Conservation (phyloP, 78 protist genomes). For the Protostelium mycophagum region DNA sequence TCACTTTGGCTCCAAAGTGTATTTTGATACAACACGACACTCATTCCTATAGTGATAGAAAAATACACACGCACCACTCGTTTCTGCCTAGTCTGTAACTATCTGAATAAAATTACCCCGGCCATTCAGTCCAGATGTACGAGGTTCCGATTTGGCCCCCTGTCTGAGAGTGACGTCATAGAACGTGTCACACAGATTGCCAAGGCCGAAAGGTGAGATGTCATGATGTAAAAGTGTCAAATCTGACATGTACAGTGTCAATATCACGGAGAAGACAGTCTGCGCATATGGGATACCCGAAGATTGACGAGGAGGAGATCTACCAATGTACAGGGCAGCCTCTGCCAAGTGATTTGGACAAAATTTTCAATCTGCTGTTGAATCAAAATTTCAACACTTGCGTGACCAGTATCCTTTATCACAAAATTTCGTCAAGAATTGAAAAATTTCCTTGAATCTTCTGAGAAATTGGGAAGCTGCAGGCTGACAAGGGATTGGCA, state of each 20-base stretch:
- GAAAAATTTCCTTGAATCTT: too few relatives aligned
- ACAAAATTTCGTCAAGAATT: too few relatives aligned
- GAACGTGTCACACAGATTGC: conserved; percentile 65
- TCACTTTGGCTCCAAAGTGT: neutral
- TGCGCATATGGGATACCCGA: conserved; percentile 3
- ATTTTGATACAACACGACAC: neutral
- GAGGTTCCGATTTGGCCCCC: conserved; percentile 90
- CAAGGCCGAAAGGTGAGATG: conserved; percentile 47
- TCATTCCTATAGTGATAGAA: conserved; percentile 89
- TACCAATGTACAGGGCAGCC: conserved; percentile 82
- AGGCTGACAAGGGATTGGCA: conserved; percentile 67
- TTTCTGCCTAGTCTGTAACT: conserved; percentile 96
- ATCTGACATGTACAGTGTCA: conserved; percentile 50
- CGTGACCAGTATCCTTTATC: conserved; percentile 13
- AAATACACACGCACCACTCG: conserved; percentile 89
- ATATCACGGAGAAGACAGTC: conserved; percentile 13
- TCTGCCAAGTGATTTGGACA: conserved; percentile 37
- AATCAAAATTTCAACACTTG: conserved; percentile 47
- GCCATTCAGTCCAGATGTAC: conserved; percentile 98
- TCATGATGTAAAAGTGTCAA: neutral
- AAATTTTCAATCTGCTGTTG: conserved; percentile 20
- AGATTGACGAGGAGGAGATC: conserved; percentile 47
- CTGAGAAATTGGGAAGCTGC: conserved; percentile 15
- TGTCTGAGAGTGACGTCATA: conserved; percentile 34
- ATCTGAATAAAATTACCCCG: conserved; percentile 89